phyloP scores from a whole-genome alignment of 2,329 filamentous ascomycete species.

The Fusarium marasasianum region DNA sequence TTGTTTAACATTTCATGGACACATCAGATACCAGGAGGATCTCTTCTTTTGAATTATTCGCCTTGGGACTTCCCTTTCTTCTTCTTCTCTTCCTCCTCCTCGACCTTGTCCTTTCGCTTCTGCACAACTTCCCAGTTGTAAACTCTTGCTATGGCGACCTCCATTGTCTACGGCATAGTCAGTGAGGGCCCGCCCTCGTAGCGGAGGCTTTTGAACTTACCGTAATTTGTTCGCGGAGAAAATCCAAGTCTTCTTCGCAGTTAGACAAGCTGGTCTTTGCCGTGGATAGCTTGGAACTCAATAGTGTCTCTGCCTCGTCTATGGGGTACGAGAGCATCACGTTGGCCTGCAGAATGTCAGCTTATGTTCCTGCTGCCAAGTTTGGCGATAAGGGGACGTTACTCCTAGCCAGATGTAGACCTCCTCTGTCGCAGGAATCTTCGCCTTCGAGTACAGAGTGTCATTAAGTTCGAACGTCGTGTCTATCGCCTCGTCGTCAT shows the following conservation, averaged over 20 bases:
- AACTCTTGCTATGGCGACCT: conserved; percentile 95
- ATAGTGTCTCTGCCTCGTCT: conserved; percentile 81
- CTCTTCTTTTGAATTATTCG: conserved; percentile 27
- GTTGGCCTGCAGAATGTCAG: conserved; percentile 72
- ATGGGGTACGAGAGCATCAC: conserved; percentile 97
- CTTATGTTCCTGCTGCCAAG: background rate
- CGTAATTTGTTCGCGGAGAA: conserved; percentile 94
- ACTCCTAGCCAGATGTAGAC: conserved; percentile 98
- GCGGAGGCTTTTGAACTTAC: conserved; percentile 59
- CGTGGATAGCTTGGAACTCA: conserved; percentile 79
- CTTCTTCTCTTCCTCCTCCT: conserved; percentile 61
- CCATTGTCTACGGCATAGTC: conserved; percentile 75
- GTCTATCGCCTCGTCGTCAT: conserved; percentile 76
- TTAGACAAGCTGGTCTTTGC: conserved; percentile 84
- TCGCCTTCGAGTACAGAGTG: conserved; percentile 90
- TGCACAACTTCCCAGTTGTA: conserved; percentile 99
- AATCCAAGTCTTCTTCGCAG: conserved; percentile 96
- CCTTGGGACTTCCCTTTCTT: conserved; percentile 48
- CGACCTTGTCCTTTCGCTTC: conserved; percentile 87
- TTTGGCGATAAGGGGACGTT: conserved; percentile 32
- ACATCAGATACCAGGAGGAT: conserved; percentile 12
- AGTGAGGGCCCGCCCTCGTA: background rate
- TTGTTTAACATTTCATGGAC: conserved; percentile 22
- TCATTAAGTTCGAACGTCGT: conserved; percentile 97
- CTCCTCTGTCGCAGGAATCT: conserved; percentile 83